These are phyloP conservation scores for Xylaria curta DNA, from an alignment of 495 filamentous ascomycete species.

Conservation along the genomic window DNA sequence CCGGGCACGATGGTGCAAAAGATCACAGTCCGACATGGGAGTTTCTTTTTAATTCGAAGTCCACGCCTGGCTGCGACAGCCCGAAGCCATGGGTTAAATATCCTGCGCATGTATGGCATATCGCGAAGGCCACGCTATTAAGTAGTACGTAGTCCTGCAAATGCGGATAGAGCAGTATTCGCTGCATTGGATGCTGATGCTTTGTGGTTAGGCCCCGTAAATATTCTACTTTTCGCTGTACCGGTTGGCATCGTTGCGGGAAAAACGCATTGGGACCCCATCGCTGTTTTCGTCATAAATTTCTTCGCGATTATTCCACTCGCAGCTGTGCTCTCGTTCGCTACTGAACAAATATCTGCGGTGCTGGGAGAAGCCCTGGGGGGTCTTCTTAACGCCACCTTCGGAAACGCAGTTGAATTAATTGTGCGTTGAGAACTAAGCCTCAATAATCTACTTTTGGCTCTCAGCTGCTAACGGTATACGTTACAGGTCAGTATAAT, in stretches of 20 bases:
- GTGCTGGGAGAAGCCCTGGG: conserved; percentile 89
- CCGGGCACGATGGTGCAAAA: conserved; percentile 24
- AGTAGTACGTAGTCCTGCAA: conserved; percentile 53
- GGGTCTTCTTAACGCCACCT: conserved; percentile 92
- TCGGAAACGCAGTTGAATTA: conserved; percentile 97
- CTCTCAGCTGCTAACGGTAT: conserved; percentile 28
- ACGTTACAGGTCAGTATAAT: conserved; percentile 84
- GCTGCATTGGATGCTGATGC: not conserved
- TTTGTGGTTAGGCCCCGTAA: conserved; percentile 68
- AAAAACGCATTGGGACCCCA: conserved; percentile 71
- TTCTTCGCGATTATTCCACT: conserved; percentile 96
- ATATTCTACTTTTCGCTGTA: conserved; percentile 86
- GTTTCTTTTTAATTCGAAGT: conserved; percentile 52
- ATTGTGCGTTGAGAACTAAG: conserved; percentile 69
- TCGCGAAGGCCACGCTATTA: conserved; percentile 58
- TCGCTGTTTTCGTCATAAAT: conserved; percentile 84
- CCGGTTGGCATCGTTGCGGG: conserved; percentile 87
- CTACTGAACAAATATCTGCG: conserved; percentile 88
- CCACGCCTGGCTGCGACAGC: conserved; percentile 56
- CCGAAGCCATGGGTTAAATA: conserved; percentile 61
- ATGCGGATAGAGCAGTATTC: not conserved
- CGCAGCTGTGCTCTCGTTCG: conserved; percentile 90
- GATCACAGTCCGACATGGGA: conserved; percentile 34
- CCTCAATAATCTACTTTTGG: conserved; percentile 19
- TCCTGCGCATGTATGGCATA: conserved; percentile 59